A percentile compares a stretch with the other conserved stretches of the same genome.
Conservation (phyloP, 2,329 filamentous ascomycete species). For the Botrytis deweyae region DNA sequence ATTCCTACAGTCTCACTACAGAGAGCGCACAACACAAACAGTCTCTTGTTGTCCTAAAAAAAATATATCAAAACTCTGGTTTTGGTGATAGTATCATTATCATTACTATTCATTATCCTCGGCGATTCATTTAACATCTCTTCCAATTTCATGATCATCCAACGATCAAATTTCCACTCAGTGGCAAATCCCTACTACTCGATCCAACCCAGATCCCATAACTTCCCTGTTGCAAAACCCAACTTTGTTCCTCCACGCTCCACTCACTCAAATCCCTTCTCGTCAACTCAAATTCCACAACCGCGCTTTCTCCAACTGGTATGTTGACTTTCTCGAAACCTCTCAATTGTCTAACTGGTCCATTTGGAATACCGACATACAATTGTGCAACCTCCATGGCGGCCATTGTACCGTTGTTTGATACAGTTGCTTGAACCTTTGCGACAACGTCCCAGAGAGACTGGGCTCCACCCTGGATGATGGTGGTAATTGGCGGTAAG, state of each 20-base stretch:
- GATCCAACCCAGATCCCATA: constrained; percentile 18
- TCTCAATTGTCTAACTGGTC: constrained; percentile 58
- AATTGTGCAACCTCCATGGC: constrained; percentile 38
- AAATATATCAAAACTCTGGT: not conserved
- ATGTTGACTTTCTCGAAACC: constrained; percentile 61
- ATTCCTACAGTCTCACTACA: not conserved
- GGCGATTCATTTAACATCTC: not conserved
- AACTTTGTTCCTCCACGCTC: constrained; percentile 59
- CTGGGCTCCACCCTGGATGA: constrained; percentile 49
- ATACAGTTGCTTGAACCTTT: constrained; percentile 48
- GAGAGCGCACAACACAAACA: not conserved
- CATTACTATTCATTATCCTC: not conserved
- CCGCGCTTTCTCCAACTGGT: constrained; percentile 45
- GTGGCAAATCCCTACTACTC: constrained; percentile 15
- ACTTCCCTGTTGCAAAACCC: constrained; percentile 41
- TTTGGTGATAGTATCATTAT: not conserved
- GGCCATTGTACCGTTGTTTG: constrained; percentile 49
- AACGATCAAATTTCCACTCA: constrained; percentile 12
- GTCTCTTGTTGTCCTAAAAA: not conserved
- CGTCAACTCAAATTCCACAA: constrained; percentile 52
- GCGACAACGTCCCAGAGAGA: constrained; percentile 55
- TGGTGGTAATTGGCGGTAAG: not conserved
- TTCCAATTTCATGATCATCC: not conserved
- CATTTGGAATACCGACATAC: constrained; percentile 37
- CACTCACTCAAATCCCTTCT: constrained; percentile 63